These are phyloP conservation scores for Nyssa sinensis DNA, from an alignment of 148 eudicot species.

Conservation along the genomic window DNA sequence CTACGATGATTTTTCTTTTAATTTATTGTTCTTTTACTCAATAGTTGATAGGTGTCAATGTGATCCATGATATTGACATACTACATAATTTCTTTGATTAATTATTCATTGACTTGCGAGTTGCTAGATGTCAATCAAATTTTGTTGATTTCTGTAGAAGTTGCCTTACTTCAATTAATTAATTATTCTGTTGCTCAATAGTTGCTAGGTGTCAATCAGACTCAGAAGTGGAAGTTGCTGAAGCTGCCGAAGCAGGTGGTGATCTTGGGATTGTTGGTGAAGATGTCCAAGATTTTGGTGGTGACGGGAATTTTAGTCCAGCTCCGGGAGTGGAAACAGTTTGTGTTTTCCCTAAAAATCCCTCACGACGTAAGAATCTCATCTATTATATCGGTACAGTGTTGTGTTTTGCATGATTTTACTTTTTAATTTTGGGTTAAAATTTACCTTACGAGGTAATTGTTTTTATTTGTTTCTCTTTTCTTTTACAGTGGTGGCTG, in stretches of 20 bases:
- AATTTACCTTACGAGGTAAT: constrained; percentile 3
- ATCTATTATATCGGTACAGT: not conserved
- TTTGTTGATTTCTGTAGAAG: not conserved
- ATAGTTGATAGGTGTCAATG: not conserved
- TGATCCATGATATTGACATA: not conserved
- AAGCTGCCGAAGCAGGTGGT: constrained; percentile 38
- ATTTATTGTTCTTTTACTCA: not conserved
- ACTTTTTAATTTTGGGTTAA: not conserved
- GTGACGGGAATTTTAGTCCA: constrained; percentile 51
- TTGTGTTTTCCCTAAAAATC: constrained; percentile 84
- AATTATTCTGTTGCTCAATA: not conserved
- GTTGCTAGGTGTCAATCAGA: not conserved
- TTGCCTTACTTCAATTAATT: not conserved
- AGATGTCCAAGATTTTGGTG: constrained; percentile 49
- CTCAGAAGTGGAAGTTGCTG: not conserved
- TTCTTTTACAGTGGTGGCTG: constrained; percentile 58
- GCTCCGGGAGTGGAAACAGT: constrained; percentile 79
- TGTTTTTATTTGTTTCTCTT: constrained; percentile 3
- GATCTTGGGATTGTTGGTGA: constrained; percentile 75
- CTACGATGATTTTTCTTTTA: too few species aligned
- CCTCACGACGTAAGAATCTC: constrained; percentile 46
- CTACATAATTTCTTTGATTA: not conserved
- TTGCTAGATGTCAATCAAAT: not conserved
- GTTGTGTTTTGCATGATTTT: not conserved
- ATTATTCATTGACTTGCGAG: not conserved